phyloP scores from a whole-genome alignment of 306 rosid genomes.

The Rubus idaeus region DNA sequence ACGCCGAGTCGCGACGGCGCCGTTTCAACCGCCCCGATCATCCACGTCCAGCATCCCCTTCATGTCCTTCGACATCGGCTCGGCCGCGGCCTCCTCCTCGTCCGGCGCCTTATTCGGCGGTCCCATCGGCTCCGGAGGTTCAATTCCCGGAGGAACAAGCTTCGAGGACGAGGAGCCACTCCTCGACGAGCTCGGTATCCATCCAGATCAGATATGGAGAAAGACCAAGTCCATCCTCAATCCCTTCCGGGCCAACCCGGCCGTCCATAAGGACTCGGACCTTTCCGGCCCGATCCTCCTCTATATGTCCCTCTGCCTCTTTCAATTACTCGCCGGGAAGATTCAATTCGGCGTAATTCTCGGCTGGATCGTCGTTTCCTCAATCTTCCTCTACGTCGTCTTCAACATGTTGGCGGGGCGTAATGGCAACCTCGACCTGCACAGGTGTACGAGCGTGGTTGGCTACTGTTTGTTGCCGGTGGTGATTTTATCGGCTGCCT shows the following conservation, averaged over 20 bases:
- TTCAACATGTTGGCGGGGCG: constrained; percentile 96
- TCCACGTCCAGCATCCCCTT: constrained; percentile 75
- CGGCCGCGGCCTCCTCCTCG: constrained; percentile 72
- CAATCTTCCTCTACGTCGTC: constrained; percentile 82
- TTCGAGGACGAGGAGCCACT: constrained; percentile 96
- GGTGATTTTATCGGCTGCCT: constrained; percentile 71
- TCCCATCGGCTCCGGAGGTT: constrained; percentile 40
- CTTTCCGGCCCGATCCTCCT: constrained; percentile 92
- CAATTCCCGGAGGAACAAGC: constrained; percentile 32
- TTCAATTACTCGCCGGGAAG: constrained; percentile 92
- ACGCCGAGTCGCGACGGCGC: constrained; percentile 74
- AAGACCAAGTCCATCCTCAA: constrained; percentile 81
- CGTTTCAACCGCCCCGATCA: constrained; percentile 72
- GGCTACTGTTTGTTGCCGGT: constrained; percentile 90
- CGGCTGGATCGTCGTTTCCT: constrained; percentile 95
- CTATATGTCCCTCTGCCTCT: constrained; percentile 79
- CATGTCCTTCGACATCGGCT: constrained; percentile 90
- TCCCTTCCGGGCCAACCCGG: constrained; percentile 71
- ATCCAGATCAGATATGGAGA: constrained; percentile 92
- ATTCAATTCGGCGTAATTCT: constrained; percentile 93
- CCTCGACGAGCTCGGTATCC: constrained; percentile 95
- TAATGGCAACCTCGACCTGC: constrained; percentile 79
- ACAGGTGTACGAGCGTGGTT: constrained; percentile 89
- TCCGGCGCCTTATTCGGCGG: constrained; percentile 56
- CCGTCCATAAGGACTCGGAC: constrained; percentile 76